Evolutionary conservation across 805 yeast species (phyloP).

Genomic region (Sporopachydermia lactativora): DNA sequence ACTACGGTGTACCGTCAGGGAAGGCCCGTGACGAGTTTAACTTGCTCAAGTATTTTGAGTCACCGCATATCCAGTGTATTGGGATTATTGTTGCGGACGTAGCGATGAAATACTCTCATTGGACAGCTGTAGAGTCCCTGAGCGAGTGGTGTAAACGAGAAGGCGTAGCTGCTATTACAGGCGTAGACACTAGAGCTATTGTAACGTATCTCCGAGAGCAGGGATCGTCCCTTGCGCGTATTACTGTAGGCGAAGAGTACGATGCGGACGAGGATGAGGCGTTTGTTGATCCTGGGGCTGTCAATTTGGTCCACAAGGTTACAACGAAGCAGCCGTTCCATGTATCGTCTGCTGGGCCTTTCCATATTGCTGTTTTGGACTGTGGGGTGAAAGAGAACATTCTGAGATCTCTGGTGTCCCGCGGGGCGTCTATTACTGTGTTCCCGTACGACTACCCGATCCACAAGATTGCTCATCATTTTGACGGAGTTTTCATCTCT

Average conservation of each 20-base stretch:
- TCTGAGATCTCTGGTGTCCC: slow-evolving; percentile 78
- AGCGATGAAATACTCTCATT: slow-evolving; percentile 93
- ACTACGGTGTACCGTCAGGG: slow-evolving; percentile 93
- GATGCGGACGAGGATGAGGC: slow-evolving; percentile 89
- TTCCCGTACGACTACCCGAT: slow-evolving; percentile 94
- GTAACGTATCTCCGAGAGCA: slow-evolving; percentile 89
- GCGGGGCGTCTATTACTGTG: slow-evolving; percentile 94
- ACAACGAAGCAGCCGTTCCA: slow-evolving; percentile 94
- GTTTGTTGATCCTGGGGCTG: slow-evolving; percentile 77
- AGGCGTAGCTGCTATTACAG: slow-evolving; percentile 92
- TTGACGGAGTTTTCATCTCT: slow-evolving; percentile 89
- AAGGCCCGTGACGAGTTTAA: slow-evolving; percentile 70
- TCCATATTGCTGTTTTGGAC: slow-evolving; percentile 86
- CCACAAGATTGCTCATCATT: slow-evolving; percentile 78
- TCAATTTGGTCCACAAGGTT: slow-evolving; percentile 84
- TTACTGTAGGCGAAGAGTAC: slow-evolving; percentile 81
- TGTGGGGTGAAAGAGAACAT: slow-evolving; percentile 99
- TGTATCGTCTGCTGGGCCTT: slow-evolving; percentile 49
- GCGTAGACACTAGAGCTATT: slow-evolving; percentile 93
- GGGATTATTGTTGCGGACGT: slow-evolving; percentile 95
- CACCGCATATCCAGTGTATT: slow-evolving; percentile 81
- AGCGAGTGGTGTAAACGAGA: slow-evolving; percentile 95
- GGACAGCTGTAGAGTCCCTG: slow-evolving; percentile 97
- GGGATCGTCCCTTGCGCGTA: slow-evolving; percentile 87
- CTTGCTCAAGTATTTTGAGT: slow-evolving; percentile 80